Percentiles rank a stretch among this genome's conserved stretches.
Conservation (phyloP, 1,139 yeast species). For the Meyerozyma guilliermondii region DNA sequence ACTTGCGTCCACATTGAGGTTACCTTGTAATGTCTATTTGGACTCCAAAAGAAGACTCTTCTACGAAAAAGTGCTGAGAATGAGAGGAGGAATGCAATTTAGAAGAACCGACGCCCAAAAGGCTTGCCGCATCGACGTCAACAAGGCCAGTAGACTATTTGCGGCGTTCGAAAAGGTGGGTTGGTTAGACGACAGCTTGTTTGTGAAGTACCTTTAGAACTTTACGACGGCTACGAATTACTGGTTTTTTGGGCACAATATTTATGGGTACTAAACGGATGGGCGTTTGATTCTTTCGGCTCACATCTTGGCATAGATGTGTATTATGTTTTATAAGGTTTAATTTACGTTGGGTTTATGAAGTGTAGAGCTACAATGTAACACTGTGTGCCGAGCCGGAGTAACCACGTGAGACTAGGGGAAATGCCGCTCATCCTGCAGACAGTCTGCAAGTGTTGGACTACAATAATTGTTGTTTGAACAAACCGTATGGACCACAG, state of each 20-base stretch:
- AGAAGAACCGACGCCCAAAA: slow-evolving; percentile 97
- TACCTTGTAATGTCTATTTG: slow-evolving; percentile 81
- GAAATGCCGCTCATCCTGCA: neutral
- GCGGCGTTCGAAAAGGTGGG: slow-evolving; percentile 95
- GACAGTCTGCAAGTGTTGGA: neutral
- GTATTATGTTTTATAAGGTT: neutral
- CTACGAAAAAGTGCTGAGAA: slow-evolving; percentile 78
- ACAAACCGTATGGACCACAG: too few species aligned
- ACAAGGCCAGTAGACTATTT: slow-evolving; percentile 87
- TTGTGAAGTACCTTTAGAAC: slow-evolving; percentile 40
- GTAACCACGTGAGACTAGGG: neutral
- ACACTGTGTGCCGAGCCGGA: neutral
- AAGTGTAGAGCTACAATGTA: too few species aligned
- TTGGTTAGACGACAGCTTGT: slow-evolving; percentile 81
- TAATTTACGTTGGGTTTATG: neutral
- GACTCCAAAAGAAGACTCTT: slow-evolving; percentile 91
- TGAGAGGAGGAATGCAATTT: slow-evolving; percentile 73
- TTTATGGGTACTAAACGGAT: neutral
- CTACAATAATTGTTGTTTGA: too few species aligned
- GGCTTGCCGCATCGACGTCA: slow-evolving; percentile 95
- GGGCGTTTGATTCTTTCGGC: neutral
- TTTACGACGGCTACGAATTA: neutral
- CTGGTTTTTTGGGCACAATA: neutral
- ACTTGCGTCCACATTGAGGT: slow-evolving; percentile 80
- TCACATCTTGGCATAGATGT: neutral